Evolutionary conservation across 805 yeast genomes (phyloP).

Genomic region (Ogataea degrootiae): DNA sequence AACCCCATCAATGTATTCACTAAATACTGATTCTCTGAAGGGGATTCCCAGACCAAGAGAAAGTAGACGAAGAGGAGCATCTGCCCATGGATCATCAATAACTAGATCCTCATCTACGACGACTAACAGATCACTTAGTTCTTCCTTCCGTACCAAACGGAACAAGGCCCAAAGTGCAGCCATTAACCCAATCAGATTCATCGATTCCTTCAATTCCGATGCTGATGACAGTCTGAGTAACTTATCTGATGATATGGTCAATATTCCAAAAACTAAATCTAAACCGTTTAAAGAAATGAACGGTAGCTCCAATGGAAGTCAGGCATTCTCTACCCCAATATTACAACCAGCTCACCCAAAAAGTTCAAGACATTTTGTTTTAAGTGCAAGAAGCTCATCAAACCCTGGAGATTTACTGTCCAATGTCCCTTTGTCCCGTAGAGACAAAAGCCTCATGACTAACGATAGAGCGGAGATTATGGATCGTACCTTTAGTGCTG

Average conservation of each 20-base stretch:
- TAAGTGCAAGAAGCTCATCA: constrained; percentile 50
- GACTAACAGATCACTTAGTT: not conserved
- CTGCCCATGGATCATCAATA: not conserved
- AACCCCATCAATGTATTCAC: no score
- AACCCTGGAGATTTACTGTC: constrained; percentile 87
- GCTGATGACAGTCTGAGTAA: constrained; percentile 20
- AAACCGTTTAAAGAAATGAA: not conserved
- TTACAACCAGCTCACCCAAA: not conserved
- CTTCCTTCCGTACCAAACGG: no score
- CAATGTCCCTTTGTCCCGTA: constrained; percentile 56
- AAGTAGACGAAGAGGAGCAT: not conserved
- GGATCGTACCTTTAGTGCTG: constrained; percentile 40
- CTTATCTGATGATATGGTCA: constrained; percentile 8
- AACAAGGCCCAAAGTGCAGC: not conserved
- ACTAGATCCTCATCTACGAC: not conserved
- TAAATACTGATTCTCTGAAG: no score
- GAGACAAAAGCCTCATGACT: constrained; percentile 5
- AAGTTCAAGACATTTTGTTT: constrained; percentile 42
- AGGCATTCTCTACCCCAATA: no score
- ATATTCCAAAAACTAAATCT: not conserved
- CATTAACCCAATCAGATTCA: constrained; percentile 4
- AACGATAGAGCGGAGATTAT: constrained; percentile 24
- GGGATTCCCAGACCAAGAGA: no score
- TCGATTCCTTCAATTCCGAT: constrained; percentile 17
- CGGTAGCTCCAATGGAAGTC: no score